phyloP scores from a whole-genome alignment of 179 eudicot species.

The Spinacia oleracea region DNA sequence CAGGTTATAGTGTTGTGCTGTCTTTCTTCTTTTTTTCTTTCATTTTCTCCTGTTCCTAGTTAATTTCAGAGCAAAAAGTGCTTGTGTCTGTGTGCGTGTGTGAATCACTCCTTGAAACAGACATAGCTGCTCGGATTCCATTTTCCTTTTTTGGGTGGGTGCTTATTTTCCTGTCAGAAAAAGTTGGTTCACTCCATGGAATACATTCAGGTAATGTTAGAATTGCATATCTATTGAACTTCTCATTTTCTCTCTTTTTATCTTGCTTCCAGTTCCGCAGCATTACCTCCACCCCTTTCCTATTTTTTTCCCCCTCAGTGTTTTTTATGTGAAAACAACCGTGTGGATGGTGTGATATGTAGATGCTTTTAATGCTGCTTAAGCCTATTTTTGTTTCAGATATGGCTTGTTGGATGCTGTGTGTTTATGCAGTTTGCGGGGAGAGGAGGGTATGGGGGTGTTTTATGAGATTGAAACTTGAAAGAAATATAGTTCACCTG shows the following conservation, averaged over 20 bases:
- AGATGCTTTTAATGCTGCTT: neutral
- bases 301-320: neutral
- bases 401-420: neutral
- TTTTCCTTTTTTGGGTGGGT: neutral
- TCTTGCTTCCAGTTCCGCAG: neutral
- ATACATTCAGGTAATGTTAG: neutral
- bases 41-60: neutral
- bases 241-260: neutral
- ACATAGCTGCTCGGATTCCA: neutral
- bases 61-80: neutral
- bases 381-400: neutral
- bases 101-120: neutral
- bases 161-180: neutral
- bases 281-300: neutral
- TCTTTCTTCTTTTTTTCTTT: neutral
- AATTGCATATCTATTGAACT: neutral
- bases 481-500: neutral
- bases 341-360: neutral
- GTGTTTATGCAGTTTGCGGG: neutral
- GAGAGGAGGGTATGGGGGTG: neutral
- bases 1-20: neutral
- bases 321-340: neutral
- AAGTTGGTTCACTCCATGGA: neutral
- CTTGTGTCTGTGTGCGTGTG: no score
- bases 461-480: neutral